Evolutionary conservation across 2,329 filamentous ascomycete species (phyloP), one percentile per base, ranked within the genome.

Genomic region (Alternaria alternata): DNA sequence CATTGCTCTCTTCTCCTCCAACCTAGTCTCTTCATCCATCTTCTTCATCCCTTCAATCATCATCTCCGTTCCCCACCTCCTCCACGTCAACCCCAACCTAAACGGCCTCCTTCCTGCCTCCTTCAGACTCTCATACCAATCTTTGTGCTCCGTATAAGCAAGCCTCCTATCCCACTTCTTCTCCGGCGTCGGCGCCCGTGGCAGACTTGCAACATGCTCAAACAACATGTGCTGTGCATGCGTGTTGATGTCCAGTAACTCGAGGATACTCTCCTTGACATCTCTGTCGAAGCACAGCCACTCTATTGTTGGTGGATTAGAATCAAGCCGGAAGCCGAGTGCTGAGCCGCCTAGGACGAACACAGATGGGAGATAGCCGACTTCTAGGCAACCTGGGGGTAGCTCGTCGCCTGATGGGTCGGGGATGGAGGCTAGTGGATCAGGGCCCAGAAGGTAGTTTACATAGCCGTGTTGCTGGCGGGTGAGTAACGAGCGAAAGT

Each of bases 21-120:
- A 12, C 39, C 5, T 22, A 38, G 12, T 20, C 4, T 46, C 5
- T 34, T 49, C 43, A 18, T 46, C 18, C 39, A 39, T 36, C 30
- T n/a, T 38, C 32, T 18, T 38, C 32, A 49, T n/a, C 20, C 22
- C 20, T 0, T 49, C 46, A 30, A 36, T 11, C 30, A 34, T 47
- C 41, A 60, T 24, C 7, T 66, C 65, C 6, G 32, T 49, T 8
- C 57, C 60, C 39, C 47, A 57, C 1, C 22, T 57, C 47, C 41
- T 67, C 68, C 65, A 68, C 3, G 60, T 49, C 7, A 68, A 30
- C 4, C 38, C 52, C 8, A 66, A 80, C 11, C 78, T 80, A 30
- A 81, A 36, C 4, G 22, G 41, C 12, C 18, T 30, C 41, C 80
- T 52, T 75, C 74, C 57, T 11, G 67, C 69, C 14, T 34, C 38